Base-by-base conservation (phyloP, 805 yeast species). In the Yarrowia porcina region DNA sequence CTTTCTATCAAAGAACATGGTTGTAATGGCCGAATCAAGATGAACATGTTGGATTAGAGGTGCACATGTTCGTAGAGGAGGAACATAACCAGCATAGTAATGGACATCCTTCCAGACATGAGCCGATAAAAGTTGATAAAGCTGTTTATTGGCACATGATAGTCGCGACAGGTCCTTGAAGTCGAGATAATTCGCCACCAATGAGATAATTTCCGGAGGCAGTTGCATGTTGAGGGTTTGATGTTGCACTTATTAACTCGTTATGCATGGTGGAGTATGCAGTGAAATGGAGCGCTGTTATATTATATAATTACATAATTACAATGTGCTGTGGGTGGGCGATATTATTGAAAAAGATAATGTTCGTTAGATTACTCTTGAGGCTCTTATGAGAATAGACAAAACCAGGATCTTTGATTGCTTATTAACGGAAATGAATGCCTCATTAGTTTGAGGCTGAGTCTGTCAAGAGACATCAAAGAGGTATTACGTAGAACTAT, bases 11-110 rank as follows among this genome's bases (percentile, higher is more conserved):
- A 49, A 49, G 28, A 49, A 49, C 56, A 49, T 49, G n/a, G 56
- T 49, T 12, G 56, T 32, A 10, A 49, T 32, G 5, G 56, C 56
- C 6, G 39, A 21, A 28, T 49, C 56, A 39, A 49, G 30, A 21
- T 32, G 39, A 4, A 49, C 56, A 33, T 49, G 56, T 23, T 49
- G 35, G 39, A 49, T 49, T 27, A 49, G 15, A 21, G 20, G n/a
- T 10, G 56, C 56, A 32, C 56, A 49, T 1, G 39, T 32, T 11
- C 20, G n/a, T 2, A 49, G 20, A 21, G 56, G 39, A 2, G 56
- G 56, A n/a, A 49, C 56, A 27, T 49, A 49, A 15, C 39, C 56
- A 7, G 39, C 30, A 20, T 32, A 49, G 39, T 32, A 49, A 13
- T 49, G n/a, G 15, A 49, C 41, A 39, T 32, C 39, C n/a, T 8